Percentiles rank a stretch among this genome's conserved stretches.
These are phyloP conservation scores for Diaporthe destruens DNA, from an alignment of 2,329 filamentous ascomycete species.

Conservation along the genomic window DNA sequence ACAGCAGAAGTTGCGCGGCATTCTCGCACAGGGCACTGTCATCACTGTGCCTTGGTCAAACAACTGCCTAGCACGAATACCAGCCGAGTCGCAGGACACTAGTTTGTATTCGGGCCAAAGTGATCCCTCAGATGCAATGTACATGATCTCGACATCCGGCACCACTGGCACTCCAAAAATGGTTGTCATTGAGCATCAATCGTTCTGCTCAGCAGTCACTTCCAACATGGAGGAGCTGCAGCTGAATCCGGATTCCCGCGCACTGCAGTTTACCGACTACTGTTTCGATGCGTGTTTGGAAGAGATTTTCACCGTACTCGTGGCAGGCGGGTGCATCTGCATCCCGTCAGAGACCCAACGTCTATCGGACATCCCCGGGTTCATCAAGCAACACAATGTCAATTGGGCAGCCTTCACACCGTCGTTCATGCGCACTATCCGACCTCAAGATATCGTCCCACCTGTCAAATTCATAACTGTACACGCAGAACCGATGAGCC, in stretches of 20 bases:
- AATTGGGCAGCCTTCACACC: not conserved
- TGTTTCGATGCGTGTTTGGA: not conserved
- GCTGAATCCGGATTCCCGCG: not conserved
- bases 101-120: not conserved
- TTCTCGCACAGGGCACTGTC: too few species aligned
- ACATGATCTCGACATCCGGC: conserved; percentile 3
- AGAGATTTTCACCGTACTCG: not conserved
- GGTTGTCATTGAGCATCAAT: not conserved
- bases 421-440: not conserved
- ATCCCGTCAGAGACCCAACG: not conserved
- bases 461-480: not conserved
- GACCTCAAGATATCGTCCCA: not conserved
- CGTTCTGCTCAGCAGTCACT: not conserved
- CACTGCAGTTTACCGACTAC: not conserved
- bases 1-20: too few species aligned
- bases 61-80: not conserved
- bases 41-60: not conserved
- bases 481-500: not conserved
- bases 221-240: not conserved
- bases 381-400: not conserved
- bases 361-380: not conserved
- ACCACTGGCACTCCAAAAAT: conserved; percentile 1
- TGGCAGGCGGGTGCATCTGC: conserved; percentile 5
- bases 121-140: not conserved
- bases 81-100: not conserved